These are phyloP conservation scores for Phyllosticta citribraziliensis DNA, from an alignment of 2,329 filamentous ascomycete species.

Conservation along the genomic window DNA sequence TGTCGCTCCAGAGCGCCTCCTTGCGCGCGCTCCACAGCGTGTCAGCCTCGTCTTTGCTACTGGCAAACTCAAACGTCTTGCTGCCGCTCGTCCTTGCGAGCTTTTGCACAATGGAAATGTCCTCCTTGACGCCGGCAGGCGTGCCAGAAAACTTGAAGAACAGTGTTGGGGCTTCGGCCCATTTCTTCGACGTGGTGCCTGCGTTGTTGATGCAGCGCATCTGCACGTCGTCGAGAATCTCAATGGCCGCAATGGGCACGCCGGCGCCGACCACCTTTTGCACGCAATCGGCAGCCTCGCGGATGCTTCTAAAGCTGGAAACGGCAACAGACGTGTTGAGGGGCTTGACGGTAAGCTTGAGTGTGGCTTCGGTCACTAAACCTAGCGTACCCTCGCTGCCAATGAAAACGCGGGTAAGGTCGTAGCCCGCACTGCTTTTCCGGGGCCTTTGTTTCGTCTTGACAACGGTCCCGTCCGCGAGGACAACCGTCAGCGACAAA, in stretches of 20 bases:
- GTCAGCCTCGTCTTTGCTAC: slow-evolving; percentile 51
- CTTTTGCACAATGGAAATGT: slow-evolving; percentile 57
- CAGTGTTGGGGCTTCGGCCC: slow-evolving; percentile 61
- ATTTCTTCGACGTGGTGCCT: slow-evolving; percentile 52
- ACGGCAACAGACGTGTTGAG: slow-evolving; percentile 74
- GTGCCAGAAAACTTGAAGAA: slow-evolving; percentile 71
- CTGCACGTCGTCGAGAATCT: slow-evolving; percentile 85
- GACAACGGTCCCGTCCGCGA: slow-evolving; percentile 82
- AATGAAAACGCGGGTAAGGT: slow-evolving; percentile 81
- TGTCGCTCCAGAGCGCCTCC: slow-evolving; percentile 62
- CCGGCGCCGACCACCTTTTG: slow-evolving; percentile 69
- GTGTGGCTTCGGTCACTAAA: slow-evolving; percentile 79
- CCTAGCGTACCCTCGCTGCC: slow-evolving; percentile 87
- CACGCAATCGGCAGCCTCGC: slow-evolving; percentile 69
- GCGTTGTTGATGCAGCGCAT: slow-evolving; percentile 66
- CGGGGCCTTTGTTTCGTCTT: slow-evolving; percentile 80
- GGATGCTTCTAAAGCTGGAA: slow-evolving; percentile 52
- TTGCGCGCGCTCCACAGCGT: slow-evolving; percentile 70
- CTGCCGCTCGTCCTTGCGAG: slow-evolving; percentile 50
- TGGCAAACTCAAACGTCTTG: slow-evolving; percentile 61
- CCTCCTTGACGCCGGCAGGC: slow-evolving; percentile 62
- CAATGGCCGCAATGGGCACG: slow-evolving; percentile 80
- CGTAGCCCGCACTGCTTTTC: slow-evolving; percentile 87
- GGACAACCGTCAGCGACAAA: slow-evolving; percentile 71
- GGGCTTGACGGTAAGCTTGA: slow-evolving; percentile 77